Conservation (phyloP, 495 filamentous ascomycete genomes). For the Cercophora scortea region DNA sequence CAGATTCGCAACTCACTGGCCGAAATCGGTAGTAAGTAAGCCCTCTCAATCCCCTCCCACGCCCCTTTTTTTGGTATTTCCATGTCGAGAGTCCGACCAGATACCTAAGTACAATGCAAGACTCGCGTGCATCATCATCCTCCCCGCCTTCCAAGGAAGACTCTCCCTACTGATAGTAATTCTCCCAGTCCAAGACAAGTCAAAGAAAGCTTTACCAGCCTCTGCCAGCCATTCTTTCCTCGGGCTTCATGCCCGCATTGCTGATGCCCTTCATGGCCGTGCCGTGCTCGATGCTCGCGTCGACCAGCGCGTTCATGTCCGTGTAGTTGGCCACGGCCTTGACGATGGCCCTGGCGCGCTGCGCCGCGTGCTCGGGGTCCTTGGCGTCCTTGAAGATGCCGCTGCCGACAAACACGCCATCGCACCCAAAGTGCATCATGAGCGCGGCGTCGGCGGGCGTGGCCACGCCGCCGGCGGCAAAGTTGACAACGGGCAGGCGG, state of each 20-base stretch:
- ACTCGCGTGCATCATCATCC: too few relatives aligned
- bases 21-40: too few relatives aligned
- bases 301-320: slow-evolving; percentile 78
- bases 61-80: too few relatives aligned
- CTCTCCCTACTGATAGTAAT: too few relatives aligned
- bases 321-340: slow-evolving; percentile 86
- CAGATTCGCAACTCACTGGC: too few relatives aligned
- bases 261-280: slow-evolving; percentile 97
- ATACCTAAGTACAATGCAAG: too few relatives aligned
- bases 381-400: slow-evolving; percentile 84
- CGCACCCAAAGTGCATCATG: slow-evolving; percentile 99
- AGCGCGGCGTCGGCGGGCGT: slow-evolving; percentile 95
- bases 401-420: slow-evolving; percentile 93
- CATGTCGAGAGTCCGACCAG: too few relatives aligned
- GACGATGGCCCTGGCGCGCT: slow-evolving; percentile 88
- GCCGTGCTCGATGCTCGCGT: slow-evolving; percentile 79
- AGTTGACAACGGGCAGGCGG: slow-evolving; percentile 93
- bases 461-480: slow-evolving; percentile 93
- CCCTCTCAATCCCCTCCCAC: too few relatives aligned
- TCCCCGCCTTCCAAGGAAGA: too few relatives aligned
- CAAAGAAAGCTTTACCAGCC: slow-evolving; percentile 58
- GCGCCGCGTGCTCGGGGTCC: slow-evolving; percentile 65
- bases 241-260: slow-evolving; percentile 60
- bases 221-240: slow-evolving; percentile 74
- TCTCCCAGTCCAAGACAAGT: too few relatives aligned